phyloP scores from a whole-genome alignment of 306 rosid genomes.

The Lathyrus aphaca region DNA sequence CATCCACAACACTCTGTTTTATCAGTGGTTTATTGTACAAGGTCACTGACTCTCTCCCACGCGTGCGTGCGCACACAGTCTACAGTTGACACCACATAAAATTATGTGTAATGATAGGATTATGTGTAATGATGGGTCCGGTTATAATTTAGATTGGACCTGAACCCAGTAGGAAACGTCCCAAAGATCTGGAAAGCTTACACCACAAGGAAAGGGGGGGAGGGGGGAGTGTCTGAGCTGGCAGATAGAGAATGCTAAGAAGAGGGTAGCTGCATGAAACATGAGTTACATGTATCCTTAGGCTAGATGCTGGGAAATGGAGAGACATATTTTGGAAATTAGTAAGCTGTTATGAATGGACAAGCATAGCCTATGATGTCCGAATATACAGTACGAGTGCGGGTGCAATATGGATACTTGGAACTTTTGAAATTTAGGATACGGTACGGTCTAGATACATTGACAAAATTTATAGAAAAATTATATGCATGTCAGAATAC shows the following conservation, averaged over 20 bases:
- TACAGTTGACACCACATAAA: slow-evolving; percentile 7
- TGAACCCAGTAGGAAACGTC: not conserved
- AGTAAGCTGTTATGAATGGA: not conserved
- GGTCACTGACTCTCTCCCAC: not conserved
- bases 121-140: not conserved
- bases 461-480: too few relatives aligned
- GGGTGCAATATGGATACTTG: too few relatives aligned
- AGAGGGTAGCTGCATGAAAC: not conserved
- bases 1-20: not conserved
- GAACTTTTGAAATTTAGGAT: too few relatives aligned
- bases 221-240: not conserved
- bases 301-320: not conserved
- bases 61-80: not conserved
- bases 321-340: slow-evolving; percentile 4
- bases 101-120: too few relatives aligned
- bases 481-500: too few relatives aligned
- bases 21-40: slow-evolving; percentile 1
- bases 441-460: too few relatives aligned
- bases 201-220: not conserved
- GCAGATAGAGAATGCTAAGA: slow-evolving; percentile 9
- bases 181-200: not conserved
- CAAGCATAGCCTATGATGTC: not conserved
- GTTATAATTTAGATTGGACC: not conserved
- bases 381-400: too few relatives aligned
- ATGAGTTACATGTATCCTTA: not conserved